A percentile compares a stretch with the other conserved stretches of the same genome.
Evolutionary conservation across 2,329 filamentous ascomycete genomes (phyloP).

Genomic region (Ceratocystis smalleyi): DNA sequence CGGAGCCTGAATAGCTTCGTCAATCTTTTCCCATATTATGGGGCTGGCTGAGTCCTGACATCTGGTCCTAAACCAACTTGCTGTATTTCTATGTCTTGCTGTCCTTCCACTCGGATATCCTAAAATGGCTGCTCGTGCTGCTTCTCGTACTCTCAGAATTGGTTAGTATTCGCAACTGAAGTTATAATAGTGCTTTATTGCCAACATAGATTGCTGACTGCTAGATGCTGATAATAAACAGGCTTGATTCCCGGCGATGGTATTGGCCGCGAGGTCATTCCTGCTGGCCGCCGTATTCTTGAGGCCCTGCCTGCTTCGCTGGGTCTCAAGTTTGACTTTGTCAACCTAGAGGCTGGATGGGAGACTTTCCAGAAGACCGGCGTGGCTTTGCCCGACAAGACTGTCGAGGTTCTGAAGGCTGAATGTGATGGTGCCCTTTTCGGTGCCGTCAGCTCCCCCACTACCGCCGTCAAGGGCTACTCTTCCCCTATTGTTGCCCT

Average conservation of each 20-base stretch:
- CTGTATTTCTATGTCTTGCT: not conserved
- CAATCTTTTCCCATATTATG: constrained; percentile 3
- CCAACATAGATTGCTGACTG: not conserved
- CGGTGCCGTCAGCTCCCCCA: constrained; percentile 80
- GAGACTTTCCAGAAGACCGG: constrained; percentile 86
- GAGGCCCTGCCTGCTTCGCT: constrained; percentile 87
- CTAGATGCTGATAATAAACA: constrained; percentile 24
- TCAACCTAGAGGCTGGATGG: constrained; percentile 84
- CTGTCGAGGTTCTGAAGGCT: constrained; percentile 70
- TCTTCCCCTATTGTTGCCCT: constrained; percentile 92
- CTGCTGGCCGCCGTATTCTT: constrained; percentile 76
- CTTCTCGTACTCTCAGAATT: constrained; percentile 40
- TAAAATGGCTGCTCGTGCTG: constrained; percentile 43
- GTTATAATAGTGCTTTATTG: no score
- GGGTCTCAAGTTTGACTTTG: constrained; percentile 83
- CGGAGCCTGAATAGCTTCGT: constrained; percentile 4
- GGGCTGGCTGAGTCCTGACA: not conserved
- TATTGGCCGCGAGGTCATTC: constrained; percentile 97
- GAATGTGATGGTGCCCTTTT: constrained; percentile 96
- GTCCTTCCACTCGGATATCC: not conserved
- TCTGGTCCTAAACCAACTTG: not conserved
- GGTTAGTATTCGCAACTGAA: constrained; percentile 32
- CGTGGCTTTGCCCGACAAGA: constrained; percentile 74
- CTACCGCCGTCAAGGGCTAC: constrained; percentile 82
- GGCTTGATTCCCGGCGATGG: constrained; percentile 95